Evolutionary conservation across 2,329 filamentous ascomycete genomes (phyloP).

Genomic region (Corinectria fuckeliana): DNA sequence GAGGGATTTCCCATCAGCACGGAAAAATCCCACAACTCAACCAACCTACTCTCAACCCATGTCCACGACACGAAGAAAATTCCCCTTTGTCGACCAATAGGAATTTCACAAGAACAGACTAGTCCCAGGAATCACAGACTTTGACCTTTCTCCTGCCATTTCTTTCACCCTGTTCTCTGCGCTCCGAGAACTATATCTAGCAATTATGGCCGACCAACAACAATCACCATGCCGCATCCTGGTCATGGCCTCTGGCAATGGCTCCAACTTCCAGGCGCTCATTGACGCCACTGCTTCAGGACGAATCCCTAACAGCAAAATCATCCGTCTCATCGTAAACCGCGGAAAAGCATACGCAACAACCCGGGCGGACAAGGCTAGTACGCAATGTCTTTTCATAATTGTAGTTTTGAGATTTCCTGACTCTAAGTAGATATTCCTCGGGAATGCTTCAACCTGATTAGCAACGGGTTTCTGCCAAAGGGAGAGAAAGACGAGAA

Average conservation of each 20-base stretch:
- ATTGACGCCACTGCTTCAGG: slow-evolving; percentile 54
- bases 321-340: slow-evolving; percentile 57
- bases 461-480: slow-evolving; percentile 69
- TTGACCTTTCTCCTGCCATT: neutral
- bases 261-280: slow-evolving; percentile 81
- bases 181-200: too few species aligned
- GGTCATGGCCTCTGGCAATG: slow-evolving; percentile 75
- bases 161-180: too few species aligned
- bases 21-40: too few species aligned
- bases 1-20: too few species aligned
- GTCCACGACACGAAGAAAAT: too few species aligned
- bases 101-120: neutral
- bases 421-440: slow-evolving; percentile 54
- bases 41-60: too few species aligned
- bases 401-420: neutral
- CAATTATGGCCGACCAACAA: neutral
- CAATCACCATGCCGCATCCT: slow-evolving; percentile 57
- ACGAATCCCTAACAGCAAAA: slow-evolving; percentile 49
- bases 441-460: slow-evolving; percentile 81
- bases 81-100: neutral
- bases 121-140: neutral
- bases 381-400: slow-evolving; percentile 13
- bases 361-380: slow-evolving; percentile 52
- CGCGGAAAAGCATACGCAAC: slow-evolving; percentile 54
- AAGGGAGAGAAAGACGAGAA: slow-evolving; percentile 66